Percentiles rank a stretch among this genome's conserved stretches.
phyloP scores from a whole-genome alignment of 345 rosid species.

The Acer negundo region DNA sequence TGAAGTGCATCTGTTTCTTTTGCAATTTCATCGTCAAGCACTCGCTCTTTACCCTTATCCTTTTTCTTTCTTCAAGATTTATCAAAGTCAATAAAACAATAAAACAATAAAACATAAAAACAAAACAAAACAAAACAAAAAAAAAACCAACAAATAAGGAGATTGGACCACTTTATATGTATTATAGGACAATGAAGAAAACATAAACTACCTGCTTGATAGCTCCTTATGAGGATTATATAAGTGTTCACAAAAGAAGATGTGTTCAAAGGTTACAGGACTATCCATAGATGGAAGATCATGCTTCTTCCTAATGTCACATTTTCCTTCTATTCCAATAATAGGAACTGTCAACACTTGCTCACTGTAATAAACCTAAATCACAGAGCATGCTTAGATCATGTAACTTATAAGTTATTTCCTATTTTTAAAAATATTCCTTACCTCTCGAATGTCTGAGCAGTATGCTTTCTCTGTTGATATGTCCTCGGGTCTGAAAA shows the following conservation, averaged over 20 bases:
- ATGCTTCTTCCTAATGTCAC: conserved; percentile 71
- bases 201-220: conserved; percentile 50
- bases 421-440: not conserved
- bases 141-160: conserved; percentile 11
- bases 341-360: conserved; percentile 38
- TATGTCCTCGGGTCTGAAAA: conserved; percentile 71
- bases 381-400: conserved; percentile 10
- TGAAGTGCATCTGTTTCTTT: conserved; percentile 19
- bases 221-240: too few species aligned
- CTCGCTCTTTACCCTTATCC: conserved; percentile 62
- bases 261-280: too few species aligned
- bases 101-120: not conserved
- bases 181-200: conserved; percentile 1
- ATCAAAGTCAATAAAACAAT: not conserved
- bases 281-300: conserved; percentile 48
- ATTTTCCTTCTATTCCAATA: conserved; percentile 63
- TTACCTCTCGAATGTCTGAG: conserved; percentile 65
- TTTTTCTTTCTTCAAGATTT: conserved; percentile 51
- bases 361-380: conserved; percentile 76
- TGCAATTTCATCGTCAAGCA: conserved; percentile 32
- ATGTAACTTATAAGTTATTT: too few species aligned
- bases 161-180: conserved; percentile 32
- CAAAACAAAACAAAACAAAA: too few species aligned
- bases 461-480: conserved; percentile 65
- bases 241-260: too few species aligned